Evolutionary conservation across 192 early-diverging fungal genomes (phyloP).

Genomic region (Backusella luteola): DNA sequence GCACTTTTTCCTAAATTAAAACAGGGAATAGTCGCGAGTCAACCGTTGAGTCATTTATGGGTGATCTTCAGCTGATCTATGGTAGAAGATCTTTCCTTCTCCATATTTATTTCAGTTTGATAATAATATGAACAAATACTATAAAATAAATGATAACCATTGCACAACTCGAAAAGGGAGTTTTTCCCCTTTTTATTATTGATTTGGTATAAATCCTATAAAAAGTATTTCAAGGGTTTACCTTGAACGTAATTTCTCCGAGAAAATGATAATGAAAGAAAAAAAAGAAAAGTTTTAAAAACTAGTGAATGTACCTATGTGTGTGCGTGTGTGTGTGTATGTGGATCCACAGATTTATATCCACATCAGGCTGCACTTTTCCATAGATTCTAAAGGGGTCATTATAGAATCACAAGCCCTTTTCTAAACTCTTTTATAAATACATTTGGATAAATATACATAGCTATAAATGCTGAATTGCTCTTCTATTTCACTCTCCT

Average conservation of each 20-base stretch:
- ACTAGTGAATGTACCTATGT: slow-evolving; percentile 2
- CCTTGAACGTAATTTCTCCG: slow-evolving; percentile 2
- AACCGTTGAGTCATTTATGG: background rate
- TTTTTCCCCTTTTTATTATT: slow-evolving; percentile 1
- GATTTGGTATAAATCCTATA: slow-evolving; percentile 3
- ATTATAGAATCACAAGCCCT: slow-evolving; percentile 4
- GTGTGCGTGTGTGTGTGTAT: background rate
- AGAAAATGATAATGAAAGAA: slow-evolving; percentile 9
- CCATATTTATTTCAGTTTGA: slow-evolving; percentile 1
- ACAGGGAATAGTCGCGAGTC: background rate
- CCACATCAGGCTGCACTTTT: background rate
- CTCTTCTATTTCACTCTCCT: background rate
- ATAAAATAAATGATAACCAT: background rate
- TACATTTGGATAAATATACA: background rate
- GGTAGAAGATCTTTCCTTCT: background rate
- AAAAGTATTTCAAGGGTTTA: slow-evolving; percentile 1
- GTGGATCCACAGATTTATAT: background rate
- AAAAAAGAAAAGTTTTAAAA: background rate
- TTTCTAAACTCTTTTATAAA: slow-evolving; percentile 7
- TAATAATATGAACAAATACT: background rate
- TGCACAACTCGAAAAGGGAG: background rate
- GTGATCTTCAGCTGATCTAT: background rate
- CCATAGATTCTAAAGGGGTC: slow-evolving; percentile 6
- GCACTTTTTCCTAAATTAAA: background rate
- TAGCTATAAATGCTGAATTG: background rate